A percentile compares a stretch with the other conserved stretches of the same genome.
phyloP scores from a whole-genome alignment of 2,329 filamentous ascomycete species.

The Akanthomyces uredinophilus region DNA sequence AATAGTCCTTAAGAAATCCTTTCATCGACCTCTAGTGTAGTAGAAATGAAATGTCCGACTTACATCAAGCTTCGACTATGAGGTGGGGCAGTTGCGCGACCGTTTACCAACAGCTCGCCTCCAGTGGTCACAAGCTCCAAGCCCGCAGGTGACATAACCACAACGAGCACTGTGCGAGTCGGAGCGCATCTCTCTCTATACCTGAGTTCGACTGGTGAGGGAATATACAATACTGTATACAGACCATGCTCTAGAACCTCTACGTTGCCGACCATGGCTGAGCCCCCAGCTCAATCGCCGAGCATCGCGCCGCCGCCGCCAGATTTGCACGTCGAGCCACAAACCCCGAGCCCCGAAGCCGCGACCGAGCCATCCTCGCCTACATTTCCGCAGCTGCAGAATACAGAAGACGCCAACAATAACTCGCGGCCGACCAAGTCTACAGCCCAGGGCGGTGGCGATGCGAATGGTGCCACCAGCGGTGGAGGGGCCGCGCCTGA shows the following conservation, averaged over 20 bases:
- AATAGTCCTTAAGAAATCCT: neutral
- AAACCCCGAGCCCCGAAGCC: neutral
- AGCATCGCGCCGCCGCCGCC: neutral
- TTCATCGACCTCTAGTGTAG: too few species aligned
- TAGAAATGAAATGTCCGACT: neutral
- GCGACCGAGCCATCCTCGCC: conserved; percentile 20
- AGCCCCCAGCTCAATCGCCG: neutral
- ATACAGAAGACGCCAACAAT: conserved; percentile 28
- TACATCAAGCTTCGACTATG: neutral
- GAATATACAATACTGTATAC: neutral
- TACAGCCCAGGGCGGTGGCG: conserved; percentile 26
- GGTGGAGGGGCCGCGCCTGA: conserved; percentile 47
- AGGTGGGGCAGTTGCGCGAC: conserved; percentile 11
- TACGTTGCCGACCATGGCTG: neutral
- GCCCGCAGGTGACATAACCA: neutral
- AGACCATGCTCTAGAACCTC: neutral
- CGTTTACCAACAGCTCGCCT: neutral
- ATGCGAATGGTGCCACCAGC: conserved; percentile 53
- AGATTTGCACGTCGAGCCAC: neutral
- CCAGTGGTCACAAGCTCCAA: neutral
- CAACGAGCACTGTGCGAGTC: neutral
- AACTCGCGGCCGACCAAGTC: neutral
- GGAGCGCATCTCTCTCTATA: neutral
- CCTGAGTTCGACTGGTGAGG: neutral
- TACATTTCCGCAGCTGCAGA: conserved; percentile 32